These are phyloP conservation scores for Cystofilobasidium macerans DNA, from an alignment of 768 basidiomycete species.

Conservation along the genomic window DNA sequence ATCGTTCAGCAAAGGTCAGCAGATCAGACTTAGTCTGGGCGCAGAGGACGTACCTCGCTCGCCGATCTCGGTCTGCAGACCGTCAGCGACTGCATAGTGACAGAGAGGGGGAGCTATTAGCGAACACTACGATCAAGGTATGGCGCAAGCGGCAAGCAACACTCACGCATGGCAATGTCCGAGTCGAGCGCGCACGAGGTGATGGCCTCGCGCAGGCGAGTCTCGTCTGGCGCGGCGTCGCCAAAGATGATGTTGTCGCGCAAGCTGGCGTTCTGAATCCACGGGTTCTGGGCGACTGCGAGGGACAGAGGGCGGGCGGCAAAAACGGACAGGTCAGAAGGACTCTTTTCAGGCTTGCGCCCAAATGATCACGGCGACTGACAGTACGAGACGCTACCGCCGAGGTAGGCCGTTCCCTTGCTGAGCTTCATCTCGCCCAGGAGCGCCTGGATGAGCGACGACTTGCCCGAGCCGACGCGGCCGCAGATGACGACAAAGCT, in stretches of 20 bases:
- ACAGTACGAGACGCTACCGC: constrained; percentile 3
- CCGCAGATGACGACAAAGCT: constrained; percentile 36
- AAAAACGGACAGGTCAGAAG: not conserved
- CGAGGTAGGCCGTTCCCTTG: constrained; percentile 24
- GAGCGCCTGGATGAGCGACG: constrained; percentile 31
- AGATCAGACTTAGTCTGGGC: too few species aligned
- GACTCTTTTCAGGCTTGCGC: too few species aligned
- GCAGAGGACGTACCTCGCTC: not conserved
- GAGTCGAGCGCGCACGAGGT: constrained; percentile 30
- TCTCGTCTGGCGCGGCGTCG: constrained; percentile 27
- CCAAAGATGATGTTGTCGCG: constrained; percentile 45
- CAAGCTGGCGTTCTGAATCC: constrained; percentile 37
- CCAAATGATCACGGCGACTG: not conserved
- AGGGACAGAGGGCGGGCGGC: not conserved
- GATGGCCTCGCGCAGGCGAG: constrained; percentile 29
- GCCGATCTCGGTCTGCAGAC: constrained; percentile 26
- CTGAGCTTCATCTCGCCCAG: constrained; percentile 35
- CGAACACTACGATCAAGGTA: too few species aligned
- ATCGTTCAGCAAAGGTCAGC: not conserved
- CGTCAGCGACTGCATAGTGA: constrained; percentile 11
- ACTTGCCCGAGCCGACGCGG: constrained; percentile 36
- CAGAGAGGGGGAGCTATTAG: not conserved
- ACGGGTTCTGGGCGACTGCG: constrained; percentile 35
- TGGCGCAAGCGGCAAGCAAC: too few species aligned
- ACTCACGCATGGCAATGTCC: constrained; percentile 10